Evolutionary conservation across 2,329 filamentous ascomycete genomes (phyloP), one percentile per base, ranked within the genome.

Genomic region (Proliferodiscus dingleyae): DNA sequence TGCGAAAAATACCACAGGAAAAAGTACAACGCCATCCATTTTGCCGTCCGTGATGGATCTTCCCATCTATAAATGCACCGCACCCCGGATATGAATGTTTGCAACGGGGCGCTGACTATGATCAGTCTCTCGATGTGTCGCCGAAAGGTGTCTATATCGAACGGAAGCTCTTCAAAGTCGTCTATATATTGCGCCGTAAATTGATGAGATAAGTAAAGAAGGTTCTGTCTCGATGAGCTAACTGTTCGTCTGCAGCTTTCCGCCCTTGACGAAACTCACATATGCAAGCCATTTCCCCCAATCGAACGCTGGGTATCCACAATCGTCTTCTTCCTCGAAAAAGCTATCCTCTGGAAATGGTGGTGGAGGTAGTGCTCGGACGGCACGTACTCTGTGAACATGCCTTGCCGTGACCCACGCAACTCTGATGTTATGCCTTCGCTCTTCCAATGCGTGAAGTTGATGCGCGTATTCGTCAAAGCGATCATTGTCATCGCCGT

Each of bases 181-280:
- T 56, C 65, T 8, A 68, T 61, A 33, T 69, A 68, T 46, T 65
- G 61, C 3, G 62, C 63, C 16, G 65, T 61, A 33, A 68, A 68
- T 16, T 49, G 49, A 21, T 64, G 56, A 2, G 61, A 61, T 19
- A 52, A 50, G 30, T 59, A 59, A 10, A 59, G 34, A 5, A 65
- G 32, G 43, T 64, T 55, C 61, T 67, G 33, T 28, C 4, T 37
- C 13, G 18, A 37, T 37, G 6, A 37, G 33, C 30, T 6, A 26
- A 11, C 5, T 7, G 6, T 24, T n/a, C 42, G 34, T 19, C 59
- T 24, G 57, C 46, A 9, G 32, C 13, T 26, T 9, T 30, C 16
- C 15, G 5, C 28, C 19, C 34, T 45, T 16, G 16, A 32, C 16
- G 9, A 39, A 11, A 48, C 51, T 45, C 24, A 49, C 52, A 45